phyloP scores from a whole-genome alignment of 495 filamentous ascomycete genomes.

The Hyaloscypha finlandica region DNA sequence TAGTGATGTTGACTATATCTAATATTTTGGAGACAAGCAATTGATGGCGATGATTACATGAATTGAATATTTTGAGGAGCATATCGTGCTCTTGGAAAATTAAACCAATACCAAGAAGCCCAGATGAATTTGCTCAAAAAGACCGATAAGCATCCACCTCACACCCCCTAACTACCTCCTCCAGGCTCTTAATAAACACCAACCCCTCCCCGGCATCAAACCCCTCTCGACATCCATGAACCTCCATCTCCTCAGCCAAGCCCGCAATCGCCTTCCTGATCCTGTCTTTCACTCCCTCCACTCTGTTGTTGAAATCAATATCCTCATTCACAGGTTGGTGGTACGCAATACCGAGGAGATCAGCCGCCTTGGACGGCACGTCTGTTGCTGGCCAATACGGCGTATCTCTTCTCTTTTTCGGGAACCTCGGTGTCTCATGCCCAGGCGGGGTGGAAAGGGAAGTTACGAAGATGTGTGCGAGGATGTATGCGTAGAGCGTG shows the following conservation, averaged over 20 bases:
- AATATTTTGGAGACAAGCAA: too few relatives aligned
- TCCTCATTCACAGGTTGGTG: not conserved
- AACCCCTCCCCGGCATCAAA: not conserved
- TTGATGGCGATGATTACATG: too few relatives aligned
- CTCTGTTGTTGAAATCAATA: not conserved
- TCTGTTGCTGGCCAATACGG: conserved; percentile 8
- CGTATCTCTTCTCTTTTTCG: conserved; percentile 9
- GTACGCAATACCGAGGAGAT: conserved; percentile 2
- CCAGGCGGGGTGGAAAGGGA: conserved; percentile 35
- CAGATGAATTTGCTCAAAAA: not conserved
- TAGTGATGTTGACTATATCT: too few relatives aligned
- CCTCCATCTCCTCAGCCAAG: conserved; percentile 15
- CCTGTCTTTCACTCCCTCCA: conserved; percentile 4
- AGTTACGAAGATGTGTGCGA: conserved; percentile 63
- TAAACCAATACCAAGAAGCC: too few relatives aligned
- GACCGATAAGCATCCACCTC: not conserved
- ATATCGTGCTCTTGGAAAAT: too few relatives aligned
- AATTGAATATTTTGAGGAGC: too few relatives aligned
- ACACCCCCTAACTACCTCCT: conserved; percentile 16
- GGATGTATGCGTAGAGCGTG: conserved; percentile 63
- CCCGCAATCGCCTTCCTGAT: conserved; percentile 5
- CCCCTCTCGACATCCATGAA: not conserved
- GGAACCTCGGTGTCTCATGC: not conserved
- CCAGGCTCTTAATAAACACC: conserved; percentile 1
- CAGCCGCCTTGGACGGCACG: conserved; percentile 9